A percentile compares a stretch with the other conserved stretches of the same genome.
These are phyloP conservation scores for Liquidambar formosana DNA, from an alignment of 164 flowering plant genomes.

Conservation along the genomic window DNA sequence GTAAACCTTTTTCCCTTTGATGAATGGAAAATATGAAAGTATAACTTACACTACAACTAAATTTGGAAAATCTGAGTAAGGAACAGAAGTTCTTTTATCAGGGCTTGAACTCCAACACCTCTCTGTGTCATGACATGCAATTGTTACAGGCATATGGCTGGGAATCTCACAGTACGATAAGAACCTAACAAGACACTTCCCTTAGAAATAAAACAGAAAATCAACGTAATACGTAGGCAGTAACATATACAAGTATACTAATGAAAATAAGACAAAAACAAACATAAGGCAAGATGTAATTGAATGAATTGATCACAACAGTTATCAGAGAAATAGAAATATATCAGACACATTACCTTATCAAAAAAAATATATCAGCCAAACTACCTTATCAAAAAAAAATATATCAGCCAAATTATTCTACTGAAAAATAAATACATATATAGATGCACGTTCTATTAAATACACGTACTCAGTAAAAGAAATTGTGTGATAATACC, in stretches of 20 bases:
- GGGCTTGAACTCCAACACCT: slow-evolving; percentile 78
- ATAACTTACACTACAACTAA: slow-evolving; percentile 71
- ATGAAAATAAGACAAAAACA: background rate
- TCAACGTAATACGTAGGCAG: background rate
- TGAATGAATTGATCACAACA: background rate
- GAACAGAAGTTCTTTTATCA: slow-evolving; percentile 56
- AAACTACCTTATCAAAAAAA: no score
- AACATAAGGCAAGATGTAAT: background rate
- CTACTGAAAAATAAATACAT: background rate
- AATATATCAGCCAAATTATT: background rate
- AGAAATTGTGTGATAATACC: background rate
- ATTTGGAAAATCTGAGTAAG: slow-evolving; percentile 70
- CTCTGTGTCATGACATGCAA: slow-evolving; percentile 80
- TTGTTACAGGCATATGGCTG: slow-evolving; percentile 65
- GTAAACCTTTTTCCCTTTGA: no score
- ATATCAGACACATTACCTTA: background rate
- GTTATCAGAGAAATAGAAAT: background rate
- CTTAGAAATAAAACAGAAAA: background rate
- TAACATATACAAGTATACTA: background rate
- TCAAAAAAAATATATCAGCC: background rate
- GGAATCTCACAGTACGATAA: slow-evolving; percentile 73
- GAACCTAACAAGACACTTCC: slow-evolving; percentile 52
- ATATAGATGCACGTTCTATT: background rate
- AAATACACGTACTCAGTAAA: background rate
- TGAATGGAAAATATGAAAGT: slow-evolving; percentile 2